A percentile compares a stretch with the other conserved stretches of the same genome.
phyloP scores from a whole-genome alignment of 2,329 filamentous ascomycete genomes.

The Diplocarpon mali region DNA sequence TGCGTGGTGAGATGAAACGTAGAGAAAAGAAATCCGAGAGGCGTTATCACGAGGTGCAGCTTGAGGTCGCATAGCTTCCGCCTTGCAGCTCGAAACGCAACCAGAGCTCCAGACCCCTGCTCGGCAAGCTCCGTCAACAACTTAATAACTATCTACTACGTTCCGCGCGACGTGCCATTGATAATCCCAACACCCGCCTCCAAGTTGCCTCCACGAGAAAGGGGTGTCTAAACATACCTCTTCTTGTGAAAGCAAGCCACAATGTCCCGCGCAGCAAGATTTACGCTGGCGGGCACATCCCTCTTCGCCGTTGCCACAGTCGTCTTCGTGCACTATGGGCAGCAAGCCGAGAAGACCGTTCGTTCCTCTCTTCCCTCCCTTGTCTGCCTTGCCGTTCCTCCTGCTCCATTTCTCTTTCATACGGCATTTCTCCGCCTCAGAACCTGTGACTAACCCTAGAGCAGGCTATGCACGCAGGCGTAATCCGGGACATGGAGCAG shows the following conservation, averaged over 20 bases:
- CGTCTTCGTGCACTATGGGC: slow-evolving; percentile 78
- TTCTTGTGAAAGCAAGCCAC: neutral
- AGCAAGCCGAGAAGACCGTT: slow-evolving; percentile 74
- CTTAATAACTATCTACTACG: too few species aligned
- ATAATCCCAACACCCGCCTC: neutral
- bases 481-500: slow-evolving; percentile 89
- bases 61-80: slow-evolving; percentile 2
- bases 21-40: slow-evolving; percentile 2
- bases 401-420: neutral
- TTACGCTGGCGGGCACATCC: slow-evolving; percentile 71
- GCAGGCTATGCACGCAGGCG: slow-evolving; percentile 90
- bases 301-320: slow-evolving; percentile 68
- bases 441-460: neutral
- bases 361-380: slow-evolving; percentile 24
- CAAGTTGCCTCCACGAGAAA: neutral
- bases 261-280: slow-evolving; percentile 87
- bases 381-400: neutral
- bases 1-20: neutral
- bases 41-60: slow-evolving; percentile 12
- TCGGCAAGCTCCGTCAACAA: slow-evolving; percentile 17
- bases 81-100: slow-evolving; percentile 12
- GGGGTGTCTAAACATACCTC: neutral
- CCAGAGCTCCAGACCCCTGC: slow-evolving; percentile 16
- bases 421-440: neutral
- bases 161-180: neutral